Conservation (phyloP, 371 early-diverging fungal genomes). For the Actinomucor elegans region DNA sequence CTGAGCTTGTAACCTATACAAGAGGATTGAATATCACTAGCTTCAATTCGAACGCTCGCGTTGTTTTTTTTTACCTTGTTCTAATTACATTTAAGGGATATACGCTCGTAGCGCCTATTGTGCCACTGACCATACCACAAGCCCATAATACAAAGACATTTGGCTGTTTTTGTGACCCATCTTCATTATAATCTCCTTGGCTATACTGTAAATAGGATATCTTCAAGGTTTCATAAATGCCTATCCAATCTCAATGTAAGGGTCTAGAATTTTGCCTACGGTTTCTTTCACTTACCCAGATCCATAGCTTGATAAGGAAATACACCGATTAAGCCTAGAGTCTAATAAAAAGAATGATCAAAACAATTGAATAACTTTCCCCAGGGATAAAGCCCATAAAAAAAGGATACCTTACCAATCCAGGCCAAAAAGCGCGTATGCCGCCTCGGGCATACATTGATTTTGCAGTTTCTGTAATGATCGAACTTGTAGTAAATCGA, state of each 20-base stretch:
- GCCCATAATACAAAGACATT: conserved; percentile 55
- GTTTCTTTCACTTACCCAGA: conserved; percentile 35
- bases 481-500: conserved; percentile 17
- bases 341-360: too few relatives aligned
- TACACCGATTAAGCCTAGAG: conserved; percentile 65
- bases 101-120: conserved; percentile 65
- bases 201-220: conserved; percentile 54
- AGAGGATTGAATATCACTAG: too few relatives aligned
- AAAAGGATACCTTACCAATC: conserved; percentile 39
- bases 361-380: not conserved
- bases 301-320: conserved; percentile 83
- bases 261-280: not conserved
- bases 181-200: conserved; percentile 30
- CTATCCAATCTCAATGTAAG: too few relatives aligned
- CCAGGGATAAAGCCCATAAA: not conserved
- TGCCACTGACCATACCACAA: conserved; percentile 71
- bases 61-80: conserved; percentile 74
- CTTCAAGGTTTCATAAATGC: conserved; percentile 74
- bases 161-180: conserved; percentile 36
- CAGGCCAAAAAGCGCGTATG: conserved; percentile 70
- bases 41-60: too few relatives aligned
- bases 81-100: conserved; percentile 73
- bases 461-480: conserved; percentile 38
- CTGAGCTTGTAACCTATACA: conserved; percentile 73
- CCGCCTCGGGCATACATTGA: conserved; percentile 65